phyloP scores from a whole-genome alignment of 2,329 filamentous ascomycete genomes.

The Leptographium flavum region DNA sequence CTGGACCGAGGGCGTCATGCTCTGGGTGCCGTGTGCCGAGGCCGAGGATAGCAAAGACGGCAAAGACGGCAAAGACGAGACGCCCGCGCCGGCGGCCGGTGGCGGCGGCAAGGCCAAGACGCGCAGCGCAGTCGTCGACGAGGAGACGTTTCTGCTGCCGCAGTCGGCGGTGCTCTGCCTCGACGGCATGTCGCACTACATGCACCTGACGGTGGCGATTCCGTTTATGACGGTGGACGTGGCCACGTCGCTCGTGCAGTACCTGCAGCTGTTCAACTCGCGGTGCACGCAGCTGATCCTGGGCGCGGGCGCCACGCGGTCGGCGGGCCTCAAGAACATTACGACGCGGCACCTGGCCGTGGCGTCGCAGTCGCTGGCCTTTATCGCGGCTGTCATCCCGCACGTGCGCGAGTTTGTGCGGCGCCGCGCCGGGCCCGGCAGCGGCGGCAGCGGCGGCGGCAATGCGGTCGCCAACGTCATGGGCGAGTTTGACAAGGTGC shows the following conservation, averaged over 20 bases:
- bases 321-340: conserved; percentile 87
- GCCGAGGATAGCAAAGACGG: conserved; percentile 13
- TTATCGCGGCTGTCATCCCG: conserved; percentile 74
- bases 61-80: too few species aligned
- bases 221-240: conserved; percentile 83
- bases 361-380: conserved; percentile 76
- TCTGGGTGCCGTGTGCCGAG: conserved; percentile 33
- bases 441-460: background rate
- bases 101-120: conserved; percentile 51
- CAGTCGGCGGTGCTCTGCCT: conserved; percentile 72
- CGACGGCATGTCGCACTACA: conserved; percentile 65
- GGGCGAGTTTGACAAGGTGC: conserved; percentile 79
- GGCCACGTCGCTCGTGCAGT: conserved; percentile 64
- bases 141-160: conserved; percentile 74
- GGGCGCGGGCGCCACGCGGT: conserved; percentile 78
- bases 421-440: conserved; percentile 41
- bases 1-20: conserved; percentile 48
- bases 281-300: conserved; percentile 93
- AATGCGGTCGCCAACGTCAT: conserved; percentile 40
- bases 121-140: conserved; percentile 64
- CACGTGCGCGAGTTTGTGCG: conserved; percentile 86
- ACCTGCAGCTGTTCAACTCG: conserved; percentile 88
- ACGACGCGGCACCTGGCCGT: conserved; percentile 90
- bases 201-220: conserved; percentile 70
- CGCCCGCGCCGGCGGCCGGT: too few species aligned